Evolutionary conservation across 352 stramenopile species (phyloP), one percentile per base, ranked within the genome.

Genomic region (Chrysophaeum taylorii): DNA sequence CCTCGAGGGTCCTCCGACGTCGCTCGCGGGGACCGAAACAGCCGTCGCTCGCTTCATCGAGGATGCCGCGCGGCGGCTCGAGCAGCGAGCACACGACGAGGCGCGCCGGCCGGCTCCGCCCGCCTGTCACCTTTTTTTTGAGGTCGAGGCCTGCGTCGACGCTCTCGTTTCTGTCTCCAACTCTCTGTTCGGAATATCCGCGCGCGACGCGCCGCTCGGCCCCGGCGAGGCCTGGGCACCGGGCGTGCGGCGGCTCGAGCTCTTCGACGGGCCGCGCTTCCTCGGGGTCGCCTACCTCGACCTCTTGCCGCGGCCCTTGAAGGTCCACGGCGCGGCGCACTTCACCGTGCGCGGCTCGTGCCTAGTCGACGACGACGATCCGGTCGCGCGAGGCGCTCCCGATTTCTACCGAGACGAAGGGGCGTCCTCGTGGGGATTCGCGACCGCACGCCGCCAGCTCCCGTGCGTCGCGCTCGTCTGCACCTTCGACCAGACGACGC

Each of bases 291-390:
- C 97, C 69, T 97, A 96, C 81, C 89, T 97, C 48, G 93, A 98
- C 75, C 75, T 97, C 70, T 94, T 96, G 81, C 88, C 89, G 33
- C 83, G 93, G 27, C 75, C 79, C 57, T 79, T 81, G 48, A 92
- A 92, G 67, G 89, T 85, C 70, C 75, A 71, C 25, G 84, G 89
- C 73, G 81, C 84, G 12, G 86, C 86, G 35, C 86, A 98, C 80
- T 99, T 98, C 75, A 97, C 94, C 2, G 91, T 99, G 68, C 89
- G 89, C 39, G 98, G 94, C 76, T 92, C 93, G 54, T 87, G 82
- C 70, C 70, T 78, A n/a, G 16, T 71, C 41, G 70, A 70, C n/a
- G 50, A 73, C 35, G 70, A 72, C 16, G 69, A 64, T 21, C 39
- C 12, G 7, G 41, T 21, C 14, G 14, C 41, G 14, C 41, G 41